Conservation (phyloP, 2,329 filamentous ascomycete species). For the Aspergillus tanneri region DNA sequence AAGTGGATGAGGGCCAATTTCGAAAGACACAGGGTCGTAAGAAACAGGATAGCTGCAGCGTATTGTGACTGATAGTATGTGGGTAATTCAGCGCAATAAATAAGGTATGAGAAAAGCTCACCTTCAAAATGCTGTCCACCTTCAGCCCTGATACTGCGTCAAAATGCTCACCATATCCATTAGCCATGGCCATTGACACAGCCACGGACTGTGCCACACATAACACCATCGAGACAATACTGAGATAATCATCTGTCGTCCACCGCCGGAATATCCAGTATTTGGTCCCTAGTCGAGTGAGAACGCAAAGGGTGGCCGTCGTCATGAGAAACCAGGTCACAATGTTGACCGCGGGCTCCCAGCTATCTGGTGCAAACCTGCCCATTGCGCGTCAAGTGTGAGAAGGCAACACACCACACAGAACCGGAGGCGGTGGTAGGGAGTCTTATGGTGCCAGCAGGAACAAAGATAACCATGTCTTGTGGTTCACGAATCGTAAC, state of each 20-base stretch:
- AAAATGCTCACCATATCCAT: constrained; percentile 26
- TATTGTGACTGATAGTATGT: constrained; percentile 21
- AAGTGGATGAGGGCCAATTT: constrained; percentile 28
- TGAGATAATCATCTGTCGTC: constrained; percentile 7
- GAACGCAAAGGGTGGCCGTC: constrained; percentile 24
- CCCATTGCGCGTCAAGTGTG: constrained; percentile 6
- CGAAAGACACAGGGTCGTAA: constrained; percentile 23
- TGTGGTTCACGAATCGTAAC: too few species aligned
- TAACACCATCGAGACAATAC: constrained; percentile 3
- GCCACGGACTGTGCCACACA: constrained; percentile 22
- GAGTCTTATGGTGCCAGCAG: too few species aligned
- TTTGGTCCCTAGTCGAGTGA: constrained; percentile 27
- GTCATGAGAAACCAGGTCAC: constrained; percentile 31
- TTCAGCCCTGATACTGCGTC: constrained; percentile 8
- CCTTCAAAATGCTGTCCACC: constrained; percentile 22
- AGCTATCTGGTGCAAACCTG: background rate
- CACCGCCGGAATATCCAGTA: constrained; percentile 21
- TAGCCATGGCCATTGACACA: constrained; percentile 20
- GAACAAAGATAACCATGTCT: too few species aligned
- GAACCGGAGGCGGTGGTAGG: too few species aligned
- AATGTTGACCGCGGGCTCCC: constrained; percentile 23
- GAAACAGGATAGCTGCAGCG: constrained; percentile 23
- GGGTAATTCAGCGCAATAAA: background rate
- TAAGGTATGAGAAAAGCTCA: background rate
- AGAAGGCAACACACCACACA: too few species aligned